These are phyloP conservation scores for Moesziomyces sp. DNA, from an alignment of 1,284 basidiomycete genomes.

Conservation along the genomic window DNA sequence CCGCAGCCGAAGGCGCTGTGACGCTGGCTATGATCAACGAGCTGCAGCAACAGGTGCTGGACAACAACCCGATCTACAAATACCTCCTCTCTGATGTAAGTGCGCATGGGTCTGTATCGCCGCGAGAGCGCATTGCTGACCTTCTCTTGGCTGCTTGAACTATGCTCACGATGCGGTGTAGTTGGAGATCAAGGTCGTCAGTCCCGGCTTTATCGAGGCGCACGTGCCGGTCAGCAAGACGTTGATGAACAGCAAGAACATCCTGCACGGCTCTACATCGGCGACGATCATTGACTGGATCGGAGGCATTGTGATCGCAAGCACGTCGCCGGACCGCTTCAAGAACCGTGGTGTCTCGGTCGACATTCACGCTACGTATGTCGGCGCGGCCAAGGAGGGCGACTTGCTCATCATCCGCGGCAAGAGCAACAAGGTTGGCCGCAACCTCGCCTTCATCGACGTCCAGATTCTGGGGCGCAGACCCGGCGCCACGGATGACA, in stretches of 20 bases:
- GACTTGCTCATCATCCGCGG: conserved; percentile 49
- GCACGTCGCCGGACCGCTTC: conserved; percentile 32
- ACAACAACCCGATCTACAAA: conserved; percentile 51
- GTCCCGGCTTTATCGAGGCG: conserved; percentile 37
- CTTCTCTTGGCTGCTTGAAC: background rate
- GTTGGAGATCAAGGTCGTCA: conserved; percentile 34
- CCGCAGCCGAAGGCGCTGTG: conserved; percentile 9
- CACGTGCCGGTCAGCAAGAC: conserved; percentile 35
- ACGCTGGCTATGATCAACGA: conserved; percentile 46
- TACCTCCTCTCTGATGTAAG: conserved; percentile 48
- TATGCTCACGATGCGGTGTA: background rate
- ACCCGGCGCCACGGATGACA: conserved; percentile 16
- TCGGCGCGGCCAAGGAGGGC: conserved; percentile 45
- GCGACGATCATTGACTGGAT: conserved; percentile 57
- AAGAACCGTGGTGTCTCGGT: conserved; percentile 46
- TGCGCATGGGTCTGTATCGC: background rate
- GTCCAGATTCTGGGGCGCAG: conserved; percentile 43
- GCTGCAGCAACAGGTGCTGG: conserved; percentile 41
- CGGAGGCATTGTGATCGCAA: conserved; percentile 52
- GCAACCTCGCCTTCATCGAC: conserved; percentile 51
- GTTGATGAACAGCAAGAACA: conserved; percentile 49
- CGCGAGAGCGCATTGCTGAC: background rate
- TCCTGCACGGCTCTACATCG: conserved; percentile 53
- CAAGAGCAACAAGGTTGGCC: conserved; percentile 44
- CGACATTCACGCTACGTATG: conserved; percentile 53